Base-by-base conservation (phyloP, 2,329 filamentous ascomycete genomes). In the Trichoderma cornu-damae region DNA sequence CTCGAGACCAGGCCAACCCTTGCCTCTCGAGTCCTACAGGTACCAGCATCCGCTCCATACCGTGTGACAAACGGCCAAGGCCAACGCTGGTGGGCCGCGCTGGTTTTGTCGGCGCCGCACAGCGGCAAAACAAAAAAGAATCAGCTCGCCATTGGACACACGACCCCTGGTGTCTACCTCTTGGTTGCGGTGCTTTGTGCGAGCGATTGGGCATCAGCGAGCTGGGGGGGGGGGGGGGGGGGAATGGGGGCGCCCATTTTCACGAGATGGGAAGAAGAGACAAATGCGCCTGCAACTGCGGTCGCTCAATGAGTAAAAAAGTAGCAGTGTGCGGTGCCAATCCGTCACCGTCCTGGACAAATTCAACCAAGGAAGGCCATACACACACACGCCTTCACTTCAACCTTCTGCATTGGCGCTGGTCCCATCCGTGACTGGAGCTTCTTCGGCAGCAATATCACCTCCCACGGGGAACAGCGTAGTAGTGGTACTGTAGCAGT, bases 11-110 rank as follows among this genome's bases (percentile, higher is more conserved):
- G 43, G 51, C 32, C 30, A 30, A 47, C 51, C 51, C 51, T 22
- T 47, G 51, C 26, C 14, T 18, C 28, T 37, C n/a, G 43, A 37
- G 24, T 42, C 24, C 53, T 57, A 44, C 53, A 57, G 53, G 53
- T 57, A 57, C n/a, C 53, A 48, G 32, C 53, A 49, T 57, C n/a
- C 53, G 44, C 44, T 49, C 53, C 53, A 35, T 57, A 57, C 53
- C 12, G 53, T 57, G 53, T 48, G 53, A 26, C 53, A 57, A 57
- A 49, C 32, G 40, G 38, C 18, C 53, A 26, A 24, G 14, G 8
- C 44, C 26, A 38, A 42, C 34, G 28, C 44, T 34, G 43, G 40
- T 57, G 44, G 42, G 49, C n/a, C 51, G 14, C 30, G 20, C 30
- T 40, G 8, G 30, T 12, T 26, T 16, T 20, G 44, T 44, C 42